Evolutionary conservation across 176 grass and related monocot genomes (phyloP).

Genomic region (Oryza brachyantha): DNA sequence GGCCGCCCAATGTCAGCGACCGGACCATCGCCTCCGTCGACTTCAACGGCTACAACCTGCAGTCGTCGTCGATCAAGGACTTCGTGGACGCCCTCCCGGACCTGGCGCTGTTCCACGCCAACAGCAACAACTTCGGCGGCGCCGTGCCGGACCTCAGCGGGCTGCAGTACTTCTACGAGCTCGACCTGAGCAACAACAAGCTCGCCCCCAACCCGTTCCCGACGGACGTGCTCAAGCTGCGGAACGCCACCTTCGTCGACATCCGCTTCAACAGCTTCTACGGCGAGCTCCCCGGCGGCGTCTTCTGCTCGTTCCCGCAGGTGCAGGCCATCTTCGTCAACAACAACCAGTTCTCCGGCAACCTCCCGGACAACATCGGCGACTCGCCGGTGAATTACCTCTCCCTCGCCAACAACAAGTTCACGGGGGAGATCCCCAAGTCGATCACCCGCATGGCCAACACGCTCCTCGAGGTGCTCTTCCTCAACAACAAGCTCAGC

Average conservation of each 20-base stretch:
- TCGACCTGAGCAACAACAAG: constrained; percentile 90
- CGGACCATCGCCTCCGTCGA: constrained; percentile 69
- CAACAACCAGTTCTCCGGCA: constrained; percentile 67
- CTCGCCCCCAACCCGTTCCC: constrained; percentile 46
- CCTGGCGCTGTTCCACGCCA: constrained; percentile 94
- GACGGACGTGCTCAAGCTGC: constrained; percentile 31
- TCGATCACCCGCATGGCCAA: constrained; percentile 51
- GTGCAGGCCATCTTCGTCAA: constrained; percentile 86
- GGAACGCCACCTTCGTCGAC: constrained; percentile 83
- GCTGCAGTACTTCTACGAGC: constrained; percentile 82
- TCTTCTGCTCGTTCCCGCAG: constrained; percentile 53
- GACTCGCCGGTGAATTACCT: constrained; percentile 70
- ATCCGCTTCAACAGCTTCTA: constrained; percentile 64
- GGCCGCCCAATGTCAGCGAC: constrained; percentile 28
- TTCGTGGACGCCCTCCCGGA: constrained; percentile 61
- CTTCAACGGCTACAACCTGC: constrained; percentile 64
- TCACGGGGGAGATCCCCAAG: constrained; percentile 67
- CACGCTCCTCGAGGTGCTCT: constrained; percentile 75
- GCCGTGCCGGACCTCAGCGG: constrained; percentile 18
- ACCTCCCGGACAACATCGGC: constrained; percentile 63
- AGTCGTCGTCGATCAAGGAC: not conserved
- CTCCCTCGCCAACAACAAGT: constrained; percentile 78
- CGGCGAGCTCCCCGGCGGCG: constrained; percentile 32
- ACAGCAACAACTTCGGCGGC: constrained; percentile 71
- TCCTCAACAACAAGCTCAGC: constrained; percentile 78